Conservation (phyloP, 805 yeast genomes). For the Kuraishia hungarica region DNA sequence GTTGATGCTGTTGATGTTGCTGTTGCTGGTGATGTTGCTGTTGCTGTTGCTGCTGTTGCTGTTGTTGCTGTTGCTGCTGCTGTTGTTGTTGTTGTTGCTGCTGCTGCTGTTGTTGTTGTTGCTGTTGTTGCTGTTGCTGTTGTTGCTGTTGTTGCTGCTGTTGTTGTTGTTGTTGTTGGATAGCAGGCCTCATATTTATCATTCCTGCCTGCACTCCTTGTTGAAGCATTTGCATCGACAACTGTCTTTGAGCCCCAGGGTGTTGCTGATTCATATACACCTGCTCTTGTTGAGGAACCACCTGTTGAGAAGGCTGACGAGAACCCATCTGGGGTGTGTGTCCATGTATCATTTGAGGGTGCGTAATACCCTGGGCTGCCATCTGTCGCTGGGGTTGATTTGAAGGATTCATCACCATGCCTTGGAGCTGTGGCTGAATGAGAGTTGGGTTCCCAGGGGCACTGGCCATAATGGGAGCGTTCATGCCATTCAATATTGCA, state of each 20-base stretch:
- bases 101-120: too few relatives aligned
- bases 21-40: background rate
- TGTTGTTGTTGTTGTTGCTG: background rate
- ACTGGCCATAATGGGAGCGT: background rate
- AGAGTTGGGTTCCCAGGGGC: background rate
- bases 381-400: background rate
- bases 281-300: background rate
- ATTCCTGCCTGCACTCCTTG: background rate
- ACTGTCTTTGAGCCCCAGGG: background rate
- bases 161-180: background rate
- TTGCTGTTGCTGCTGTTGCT: background rate
- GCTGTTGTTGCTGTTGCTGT: too few relatives aligned
- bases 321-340: background rate
- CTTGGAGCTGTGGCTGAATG: background rate
- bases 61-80: background rate
- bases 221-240: background rate
- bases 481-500: constrained; percentile 1
- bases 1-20: background rate
- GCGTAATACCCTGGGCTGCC: background rate
- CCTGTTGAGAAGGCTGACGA: background rate
- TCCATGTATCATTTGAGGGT: background rate
- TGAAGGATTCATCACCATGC: background rate
- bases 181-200: background rate
- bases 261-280: background rate
- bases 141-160: background rate